Evolutionary conservation across 1,139 yeast genomes (phyloP).

Genomic region (Nadsonia commutata): DNA sequence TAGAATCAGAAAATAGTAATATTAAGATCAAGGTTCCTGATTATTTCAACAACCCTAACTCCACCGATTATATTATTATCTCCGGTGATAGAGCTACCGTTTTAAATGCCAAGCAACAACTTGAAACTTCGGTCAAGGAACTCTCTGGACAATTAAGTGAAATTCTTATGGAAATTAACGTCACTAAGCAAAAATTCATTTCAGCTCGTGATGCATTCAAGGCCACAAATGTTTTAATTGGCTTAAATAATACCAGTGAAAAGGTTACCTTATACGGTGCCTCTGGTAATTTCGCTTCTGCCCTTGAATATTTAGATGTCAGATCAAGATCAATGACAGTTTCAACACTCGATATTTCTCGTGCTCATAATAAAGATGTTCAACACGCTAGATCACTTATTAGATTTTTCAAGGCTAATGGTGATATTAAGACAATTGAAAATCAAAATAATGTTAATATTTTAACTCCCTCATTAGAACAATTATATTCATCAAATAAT

Average conservation of each 20-base stretch:
- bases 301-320: slow-evolving; percentile 40
- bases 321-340: slow-evolving; percentile 42
- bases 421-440: slow-evolving; percentile 27
- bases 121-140: slow-evolving; percentile 33
- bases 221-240: slow-evolving; percentile 48
- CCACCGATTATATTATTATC: slow-evolving; percentile 25
- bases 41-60: slow-evolving; percentile 7
- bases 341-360: slow-evolving; percentile 65
- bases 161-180: slow-evolving; percentile 34
- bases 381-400: slow-evolving; percentile 65
- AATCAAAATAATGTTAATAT: slow-evolving; percentile 36
- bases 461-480: slow-evolving; percentile 36
- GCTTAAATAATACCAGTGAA: slow-evolving; percentile 28
- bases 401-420: slow-evolving; percentile 42
- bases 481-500: slow-evolving; percentile 22
- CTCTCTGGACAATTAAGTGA: slow-evolving; percentile 22
- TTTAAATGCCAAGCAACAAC: slow-evolving; percentile 31
- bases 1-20: slow-evolving; percentile 12
- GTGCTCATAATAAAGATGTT: slow-evolving; percentile 72
- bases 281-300: slow-evolving; percentile 39
- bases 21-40: slow-evolving; percentile 26
- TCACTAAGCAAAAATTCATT: slow-evolving; percentile 36
- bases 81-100: slow-evolving; percentile 55
- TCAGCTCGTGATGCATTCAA: slow-evolving; percentile 30
- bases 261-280: slow-evolving; percentile 53